Conservation (phyloP, 805 yeast genomes). For the Teunomyces funiuensis region DNA sequence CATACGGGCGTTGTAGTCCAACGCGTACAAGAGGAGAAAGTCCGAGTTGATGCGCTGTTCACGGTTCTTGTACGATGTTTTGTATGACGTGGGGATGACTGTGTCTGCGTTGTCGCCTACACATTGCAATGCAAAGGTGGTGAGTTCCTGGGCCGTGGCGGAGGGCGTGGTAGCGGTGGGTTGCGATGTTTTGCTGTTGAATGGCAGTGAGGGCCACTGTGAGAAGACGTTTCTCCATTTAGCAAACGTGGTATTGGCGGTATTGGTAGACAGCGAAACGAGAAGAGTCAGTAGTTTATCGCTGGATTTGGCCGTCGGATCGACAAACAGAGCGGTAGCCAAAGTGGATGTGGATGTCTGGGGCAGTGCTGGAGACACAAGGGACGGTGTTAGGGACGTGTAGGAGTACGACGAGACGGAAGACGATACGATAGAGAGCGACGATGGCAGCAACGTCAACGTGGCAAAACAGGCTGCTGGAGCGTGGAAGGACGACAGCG, state of each 20-base stretch:
- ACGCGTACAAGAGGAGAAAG: constrained; percentile 50
- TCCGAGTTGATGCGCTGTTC: constrained; percentile 52
- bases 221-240: not conserved
- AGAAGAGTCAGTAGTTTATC: constrained; percentile 5
- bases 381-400: constrained; percentile 8
- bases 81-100: constrained; percentile 6
- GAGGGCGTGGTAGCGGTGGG: not conserved
- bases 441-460: not conserved
- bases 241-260: not conserved
- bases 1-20: constrained; percentile 44
- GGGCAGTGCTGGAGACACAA: constrained; percentile 4
- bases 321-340: constrained; percentile 1
- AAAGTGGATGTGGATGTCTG: not conserved
- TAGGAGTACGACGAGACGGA: constrained; percentile 1
- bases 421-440: not conserved
- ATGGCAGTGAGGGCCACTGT: no score
- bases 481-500: not conserved
- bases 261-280: not conserved
- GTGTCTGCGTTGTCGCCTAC: constrained; percentile 3
- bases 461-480: not conserved
- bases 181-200: no score
- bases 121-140: constrained; percentile 9
- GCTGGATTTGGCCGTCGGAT: constrained; percentile 3
- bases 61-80: constrained; percentile 26
- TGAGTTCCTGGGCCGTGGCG: constrained; percentile 9